Evolutionary conservation across 352 stramenopile species (phyloP).

Genomic region (Phytophthora sp.): DNA sequence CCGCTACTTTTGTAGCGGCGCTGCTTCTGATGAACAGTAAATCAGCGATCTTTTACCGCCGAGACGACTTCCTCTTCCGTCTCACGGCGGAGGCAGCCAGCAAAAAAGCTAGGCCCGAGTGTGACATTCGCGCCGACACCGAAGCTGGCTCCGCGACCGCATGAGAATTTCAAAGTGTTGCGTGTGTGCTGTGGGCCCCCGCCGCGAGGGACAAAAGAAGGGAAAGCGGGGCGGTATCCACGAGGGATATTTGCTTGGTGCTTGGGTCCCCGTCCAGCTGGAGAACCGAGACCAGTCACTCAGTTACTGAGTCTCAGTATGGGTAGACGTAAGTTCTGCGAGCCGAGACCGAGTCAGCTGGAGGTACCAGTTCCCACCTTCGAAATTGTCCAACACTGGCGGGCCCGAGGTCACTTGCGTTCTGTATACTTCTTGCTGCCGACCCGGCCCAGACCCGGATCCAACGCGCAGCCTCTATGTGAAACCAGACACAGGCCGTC

Average conservation of each 20-base stretch:
- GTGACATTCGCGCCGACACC: slow-evolving; percentile 19
- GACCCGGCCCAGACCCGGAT: slow-evolving; percentile 26
- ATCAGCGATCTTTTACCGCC: slow-evolving; percentile 14
- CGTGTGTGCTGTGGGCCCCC: not conserved
- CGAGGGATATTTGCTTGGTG: slow-evolving; percentile 22
- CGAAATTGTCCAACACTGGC: slow-evolving; percentile 36
- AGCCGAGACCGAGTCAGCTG: slow-evolving; percentile 12
- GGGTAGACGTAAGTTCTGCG: too few species aligned
- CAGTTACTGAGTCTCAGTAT: too few species aligned
- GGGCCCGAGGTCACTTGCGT: not conserved
- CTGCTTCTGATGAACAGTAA: slow-evolving; percentile 14
- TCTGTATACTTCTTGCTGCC: slow-evolving; percentile 4
- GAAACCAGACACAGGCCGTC: slow-evolving; percentile 19
- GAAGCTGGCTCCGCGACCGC: not conserved
- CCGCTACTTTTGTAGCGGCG: not conserved
- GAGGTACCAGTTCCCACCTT: slow-evolving; percentile 31
- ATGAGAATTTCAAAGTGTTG: slow-evolving; percentile 27
- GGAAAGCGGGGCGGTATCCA: slow-evolving; percentile 19
- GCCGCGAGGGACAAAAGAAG: slow-evolving; percentile 28
- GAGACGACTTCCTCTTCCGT: slow-evolving; percentile 6
- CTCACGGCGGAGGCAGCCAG: slow-evolving; percentile 14
- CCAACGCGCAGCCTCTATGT: slow-evolving; percentile 15
- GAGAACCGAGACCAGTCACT: not conserved
- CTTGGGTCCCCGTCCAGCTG: slow-evolving; percentile 21
- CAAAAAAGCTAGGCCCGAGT: too few species aligned